Base-by-base conservation (phyloP, 2,329 filamentous ascomycete genomes). In the Sporothrix protearum region DNA sequence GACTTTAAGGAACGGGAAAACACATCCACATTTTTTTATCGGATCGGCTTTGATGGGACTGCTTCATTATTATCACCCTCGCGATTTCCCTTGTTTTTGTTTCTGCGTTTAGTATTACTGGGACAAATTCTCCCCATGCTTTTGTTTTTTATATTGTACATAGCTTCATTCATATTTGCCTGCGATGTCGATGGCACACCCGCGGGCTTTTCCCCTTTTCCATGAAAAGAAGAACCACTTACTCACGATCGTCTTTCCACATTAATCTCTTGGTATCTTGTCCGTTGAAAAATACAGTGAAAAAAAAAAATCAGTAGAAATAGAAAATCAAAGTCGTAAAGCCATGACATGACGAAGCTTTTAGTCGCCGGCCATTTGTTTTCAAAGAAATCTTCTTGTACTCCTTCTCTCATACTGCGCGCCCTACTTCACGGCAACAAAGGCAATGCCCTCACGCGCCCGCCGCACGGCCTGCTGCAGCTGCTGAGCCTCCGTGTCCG, bases 401-500 rank as follows among this genome's bases (percentile, higher is more conserved):
- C 8, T 8, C 10, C 8, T 25, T 9, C 49, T n/a, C 19, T 22
- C n/a, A 25, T 51, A 12, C 3, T 10, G 1, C 33, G 19, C 19
- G n/a, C 51, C 51, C 39, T 72, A 72, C 79, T 91, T 92, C 14
- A 92, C 87, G 0, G 83, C 83, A 68, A 92, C 81, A 76, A 92
- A 91, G 0, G 86, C 89, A 67, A 92, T 83, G 1, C 89, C 89
- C 47, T 87, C 84, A 64, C 89, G 83, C 9, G 89, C 89, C 63
- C 81, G 81, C 69, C 81, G 82, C 22, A 86, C 85, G 0, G 89
- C 89, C 76, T 81, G 83, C 76, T 83, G 86, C 75, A 91, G 81
- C 49, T 84, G 86, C 80, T 91, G 88, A 61, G 90, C 87, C 79
- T 91, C 89, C 0, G 79, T 81, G 76, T 91, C 89, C 10, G 89